Evolutionary conservation across 2,329 filamentous ascomycete species (phyloP), one percentile per base, ranked within the genome.

Genomic region (Paraconiothyrium sp.): DNA sequence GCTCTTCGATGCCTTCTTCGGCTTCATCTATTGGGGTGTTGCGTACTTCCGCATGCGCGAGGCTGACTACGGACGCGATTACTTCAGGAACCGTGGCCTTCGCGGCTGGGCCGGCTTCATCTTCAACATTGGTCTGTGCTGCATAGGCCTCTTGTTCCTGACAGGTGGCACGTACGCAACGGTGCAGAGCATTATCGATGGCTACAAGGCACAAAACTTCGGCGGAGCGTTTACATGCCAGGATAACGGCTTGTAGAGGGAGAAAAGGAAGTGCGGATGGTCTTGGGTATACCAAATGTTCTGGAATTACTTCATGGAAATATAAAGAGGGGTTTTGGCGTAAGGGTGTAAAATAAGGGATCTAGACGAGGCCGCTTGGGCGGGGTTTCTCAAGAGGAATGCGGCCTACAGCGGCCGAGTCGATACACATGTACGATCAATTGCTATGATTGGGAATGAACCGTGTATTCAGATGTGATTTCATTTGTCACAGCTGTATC

Each of bases 11-110:
- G 94, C 91, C 57, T 94, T 93, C 84, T 94, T 94, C 72, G 94
- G 94, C 27, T 97, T 97, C 83, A 97, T 97, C 74, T 97, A 97
- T 83, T 97, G 92, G 92, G 92, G 90, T 13, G 86, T 92, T 1
- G 92, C 91, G 0, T 94, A 92, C 74, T 86, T 93, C 72, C 86
- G 90, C 59, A 92, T 94, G 90, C 85, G 91, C 51, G 81, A 81
- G 22, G 90, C 86, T 1, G 90, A 92, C 65, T 84, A 87, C 39
- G 83, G 85, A 7, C 74, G 84, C 2, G 79, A 82, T 0, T 83
- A 86, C 35, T 83, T 85, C 54, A 84, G 82, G 64, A 81, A 80
- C 1, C 82, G 86, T 37, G 87, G 85, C 51, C 71, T 89, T 37
- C 79, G 76, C 44, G 84, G 85, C 39, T 84, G 81, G 56, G 50